Evolutionary conservation across 2,329 filamentous ascomycete species (phyloP), one percentile per base, ranked within the genome.

Genomic region (Pyrenophora tritici-repentis): DNA sequence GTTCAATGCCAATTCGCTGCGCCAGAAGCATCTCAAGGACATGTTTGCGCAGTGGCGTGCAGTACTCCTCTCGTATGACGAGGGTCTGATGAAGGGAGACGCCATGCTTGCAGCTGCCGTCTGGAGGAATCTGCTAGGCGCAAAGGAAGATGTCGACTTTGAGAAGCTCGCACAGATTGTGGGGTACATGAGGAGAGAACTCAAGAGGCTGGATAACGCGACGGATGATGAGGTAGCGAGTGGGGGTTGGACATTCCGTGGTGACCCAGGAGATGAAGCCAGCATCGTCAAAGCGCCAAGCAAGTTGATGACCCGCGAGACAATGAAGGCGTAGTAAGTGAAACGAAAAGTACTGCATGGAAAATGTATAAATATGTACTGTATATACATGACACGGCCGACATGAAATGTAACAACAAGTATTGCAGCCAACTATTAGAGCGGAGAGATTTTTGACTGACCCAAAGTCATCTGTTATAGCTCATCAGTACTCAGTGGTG

Each of bases 111-210:
- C 87, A 3, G 81, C 88, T 35, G 94, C 94, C 7, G 80, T 99
- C 40, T 99, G 94, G 94, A 83, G 94, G 67, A 97, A 97, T 74
- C 71, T 99, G 48, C 96, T 91, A 80, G 91, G 93, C 77, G 90
- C 84, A 17, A 78, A 77, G 38, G 79, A 84, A 51, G 80, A 86
- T 47, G 79, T 87, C 14, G 83, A 89, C 72, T 78, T 85, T 63
- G 76, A 76, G 41, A 80, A 81, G 62, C 67, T 90, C 48, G 86
- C 84, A 4, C 73, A 78, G 53, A 82, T 90, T 45, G 83, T 86
- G 18, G 81, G 78, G 29, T 89, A 86, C 68, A 80, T 89, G 74
- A 78, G 86, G 53, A 78, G 80, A 58, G 79, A 83, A 42, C 57
- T 87, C 34, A 75, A 75, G 49, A 77, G 78, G 48, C 67, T 89